These are phyloP conservation scores for Trichosporon sp. DNA, from an alignment of 1,284 basidiomycete genomes.

Conservation along the genomic window DNA sequence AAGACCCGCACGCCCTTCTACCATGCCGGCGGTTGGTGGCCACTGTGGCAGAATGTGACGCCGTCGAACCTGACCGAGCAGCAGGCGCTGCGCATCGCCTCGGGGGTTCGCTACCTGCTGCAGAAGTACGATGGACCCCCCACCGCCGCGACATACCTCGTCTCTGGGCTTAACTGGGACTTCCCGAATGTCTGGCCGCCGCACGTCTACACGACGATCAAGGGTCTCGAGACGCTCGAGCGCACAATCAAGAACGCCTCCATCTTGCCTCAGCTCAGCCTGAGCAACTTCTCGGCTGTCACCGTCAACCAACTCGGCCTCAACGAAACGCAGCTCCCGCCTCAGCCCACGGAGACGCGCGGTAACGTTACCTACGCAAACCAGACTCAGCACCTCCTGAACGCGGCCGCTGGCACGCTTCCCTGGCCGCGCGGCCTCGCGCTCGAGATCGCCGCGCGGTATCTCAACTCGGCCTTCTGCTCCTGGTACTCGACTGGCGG, in stretches of 20 bases:
- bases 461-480: conserved; percentile 78
- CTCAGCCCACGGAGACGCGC: conserved; percentile 61
- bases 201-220: conserved; percentile 72
- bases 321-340: conserved; percentile 66
- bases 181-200: conserved; percentile 65
- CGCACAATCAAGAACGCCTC: conserved; percentile 42
- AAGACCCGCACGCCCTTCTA: conserved; percentile 68
- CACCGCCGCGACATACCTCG: conserved; percentile 66
- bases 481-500: conserved; percentile 83
- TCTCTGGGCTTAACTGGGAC: conserved; percentile 78
- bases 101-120: conserved; percentile 72
- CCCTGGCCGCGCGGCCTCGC: conserved; percentile 61
- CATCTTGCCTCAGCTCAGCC: conserved; percentile 11
- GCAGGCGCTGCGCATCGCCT: conserved; percentile 70
- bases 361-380: conserved; percentile 5
- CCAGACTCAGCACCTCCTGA: conserved; percentile 1
- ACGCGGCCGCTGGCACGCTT: conserved; percentile 23
- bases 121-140: conserved; percentile 82
- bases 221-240: conserved; percentile 66
- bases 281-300: conserved; percentile 57
- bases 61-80: conserved; percentile 68
- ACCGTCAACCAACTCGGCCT: conserved; percentile 75
- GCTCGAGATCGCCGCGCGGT: conserved; percentile 66
- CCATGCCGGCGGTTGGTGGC: conserved; percentile 75
- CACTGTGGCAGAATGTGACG: conserved; percentile 82